These are phyloP conservation scores for Dothidotthia symphoricarpi DNA, from an alignment of 2,329 filamentous ascomycete species.

Conservation along the genomic window DNA sequence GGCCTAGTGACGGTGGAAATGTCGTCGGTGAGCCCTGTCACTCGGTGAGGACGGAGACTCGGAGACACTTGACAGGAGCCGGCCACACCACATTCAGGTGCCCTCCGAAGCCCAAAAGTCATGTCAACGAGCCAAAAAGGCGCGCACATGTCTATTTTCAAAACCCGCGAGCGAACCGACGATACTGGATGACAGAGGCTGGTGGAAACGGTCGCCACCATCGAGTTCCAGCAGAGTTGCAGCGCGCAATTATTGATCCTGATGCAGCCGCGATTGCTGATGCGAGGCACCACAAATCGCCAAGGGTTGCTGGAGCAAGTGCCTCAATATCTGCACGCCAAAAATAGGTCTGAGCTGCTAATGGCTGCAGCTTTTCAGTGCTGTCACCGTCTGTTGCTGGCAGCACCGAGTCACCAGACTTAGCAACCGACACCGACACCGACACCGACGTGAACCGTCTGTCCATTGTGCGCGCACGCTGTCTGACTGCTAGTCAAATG, in stretches of 20 bases:
- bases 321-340: constrained; percentile 23
- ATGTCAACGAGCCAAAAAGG: too few species aligned
- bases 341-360: constrained; percentile 25
- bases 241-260: constrained; percentile 19
- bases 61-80: too few species aligned
- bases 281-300: constrained; percentile 23
- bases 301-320: constrained; percentile 22
- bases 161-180: too few species aligned
- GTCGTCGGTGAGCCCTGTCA: too few species aligned
- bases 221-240: constrained; percentile 12
- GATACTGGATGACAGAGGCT: background rate
- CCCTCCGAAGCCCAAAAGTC: too few species aligned
- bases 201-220: background rate
- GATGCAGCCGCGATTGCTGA: constrained; percentile 25
- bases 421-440: constrained; percentile 1
- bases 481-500: too few species aligned
- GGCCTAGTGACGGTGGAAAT: too few species aligned
- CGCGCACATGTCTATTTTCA: too few species aligned
- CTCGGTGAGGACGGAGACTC: too few species aligned
- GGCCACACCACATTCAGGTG: too few species aligned
- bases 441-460: constrained; percentile 3
- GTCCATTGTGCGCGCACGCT: constrained; percentile 3
- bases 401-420: constrained; percentile 14
- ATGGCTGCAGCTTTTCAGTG: constrained; percentile 4
- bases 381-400: too few species aligned